These are phyloP conservation scores for Candida schatavii DNA, from an alignment of 805 yeast genomes.

Conservation along the genomic window DNA sequence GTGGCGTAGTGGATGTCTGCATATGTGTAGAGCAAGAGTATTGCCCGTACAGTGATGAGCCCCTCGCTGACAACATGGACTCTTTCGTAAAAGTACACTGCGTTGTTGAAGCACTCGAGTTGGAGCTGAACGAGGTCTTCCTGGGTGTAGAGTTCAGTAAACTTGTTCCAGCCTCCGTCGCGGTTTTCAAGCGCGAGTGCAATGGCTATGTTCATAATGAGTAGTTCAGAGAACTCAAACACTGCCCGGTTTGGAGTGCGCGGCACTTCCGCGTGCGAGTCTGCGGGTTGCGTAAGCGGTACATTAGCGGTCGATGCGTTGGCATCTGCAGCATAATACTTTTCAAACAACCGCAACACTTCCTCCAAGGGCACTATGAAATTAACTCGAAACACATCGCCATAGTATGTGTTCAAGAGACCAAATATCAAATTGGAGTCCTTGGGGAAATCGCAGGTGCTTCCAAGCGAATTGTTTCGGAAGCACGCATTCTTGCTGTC, in stretches of 20 bases:
- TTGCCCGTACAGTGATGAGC: constrained; percentile 45
- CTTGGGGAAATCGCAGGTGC: constrained; percentile 9
- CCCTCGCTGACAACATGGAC: constrained; percentile 49
- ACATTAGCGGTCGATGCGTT: not conserved
- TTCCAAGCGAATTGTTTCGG: not conserved
- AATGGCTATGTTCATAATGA: constrained; percentile 28
- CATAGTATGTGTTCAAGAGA: constrained; percentile 20
- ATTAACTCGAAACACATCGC: constrained; percentile 14
- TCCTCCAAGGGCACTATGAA: not conserved
- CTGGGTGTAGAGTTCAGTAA: constrained; percentile 10
- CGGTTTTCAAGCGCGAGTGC: constrained; percentile 20
- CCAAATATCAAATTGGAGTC: constrained; percentile 21
- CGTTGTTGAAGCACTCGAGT: constrained; percentile 17
- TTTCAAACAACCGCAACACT: not conserved
- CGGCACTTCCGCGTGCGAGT: not conserved
- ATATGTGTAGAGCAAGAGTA: constrained; percentile 43
- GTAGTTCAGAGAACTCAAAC: constrained; percentile 26
- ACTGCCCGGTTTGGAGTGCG: not conserved
- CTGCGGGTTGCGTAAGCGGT: not conserved
- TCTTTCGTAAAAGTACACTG: constrained; percentile 52
- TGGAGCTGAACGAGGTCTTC: constrained; percentile 14
- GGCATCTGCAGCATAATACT: not conserved
- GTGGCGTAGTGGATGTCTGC: constrained; percentile 24
- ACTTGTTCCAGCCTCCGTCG: constrained; percentile 9
- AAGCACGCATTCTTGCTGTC: not conserved